A percentile compares a stretch with the other conserved stretches of the same genome.
phyloP scores from a whole-genome alignment of 495 filamentous ascomycete species.

The Hyaloscypha variabilis region DNA sequence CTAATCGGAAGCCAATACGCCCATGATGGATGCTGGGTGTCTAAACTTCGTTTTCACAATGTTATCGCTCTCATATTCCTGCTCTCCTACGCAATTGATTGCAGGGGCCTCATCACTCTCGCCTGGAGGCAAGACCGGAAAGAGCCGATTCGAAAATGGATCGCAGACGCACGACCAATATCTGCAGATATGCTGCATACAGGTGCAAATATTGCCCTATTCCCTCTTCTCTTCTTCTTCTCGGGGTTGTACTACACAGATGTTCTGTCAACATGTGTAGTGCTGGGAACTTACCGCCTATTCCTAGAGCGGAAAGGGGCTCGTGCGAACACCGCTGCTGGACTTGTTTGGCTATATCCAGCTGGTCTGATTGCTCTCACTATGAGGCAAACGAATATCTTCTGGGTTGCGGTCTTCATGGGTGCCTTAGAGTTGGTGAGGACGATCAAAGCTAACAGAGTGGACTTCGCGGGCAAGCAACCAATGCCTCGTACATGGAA shows the following conservation, averaged over 20 bases:
- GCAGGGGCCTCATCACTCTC: constrained; percentile 33
- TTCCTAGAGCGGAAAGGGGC: constrained; percentile 48
- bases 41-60: constrained; percentile 54
- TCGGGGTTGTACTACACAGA: constrained; percentile 94
- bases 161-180: neutral
- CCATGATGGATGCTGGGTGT: constrained; percentile 43
- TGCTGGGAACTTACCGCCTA: constrained; percentile 67
- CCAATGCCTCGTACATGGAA: constrained; percentile 16
- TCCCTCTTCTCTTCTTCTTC: constrained; percentile 94
- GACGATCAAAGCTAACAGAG: constrained; percentile 41
- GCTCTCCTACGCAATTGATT: constrained; percentile 37
- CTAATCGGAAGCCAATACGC: constrained; percentile 37
- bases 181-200: constrained; percentile 50
- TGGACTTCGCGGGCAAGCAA: constrained; percentile 14
- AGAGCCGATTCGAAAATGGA: constrained; percentile 22
- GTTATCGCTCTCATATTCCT: constrained; percentile 44
- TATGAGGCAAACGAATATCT: constrained; percentile 93
- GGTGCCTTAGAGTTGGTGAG: constrained; percentile 71
- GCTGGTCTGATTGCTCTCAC: constrained; percentile 62
- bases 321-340: constrained; percentile 32
- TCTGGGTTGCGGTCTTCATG: constrained; percentile 89
- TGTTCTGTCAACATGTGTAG: constrained; percentile 66
- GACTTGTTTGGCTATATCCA: constrained; percentile 47
- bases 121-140: constrained; percentile 4
- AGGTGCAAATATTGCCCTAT: constrained; percentile 80